Evolutionary conservation across 805 yeast species (phyloP).

Genomic region (Candida andamanensis): DNA sequence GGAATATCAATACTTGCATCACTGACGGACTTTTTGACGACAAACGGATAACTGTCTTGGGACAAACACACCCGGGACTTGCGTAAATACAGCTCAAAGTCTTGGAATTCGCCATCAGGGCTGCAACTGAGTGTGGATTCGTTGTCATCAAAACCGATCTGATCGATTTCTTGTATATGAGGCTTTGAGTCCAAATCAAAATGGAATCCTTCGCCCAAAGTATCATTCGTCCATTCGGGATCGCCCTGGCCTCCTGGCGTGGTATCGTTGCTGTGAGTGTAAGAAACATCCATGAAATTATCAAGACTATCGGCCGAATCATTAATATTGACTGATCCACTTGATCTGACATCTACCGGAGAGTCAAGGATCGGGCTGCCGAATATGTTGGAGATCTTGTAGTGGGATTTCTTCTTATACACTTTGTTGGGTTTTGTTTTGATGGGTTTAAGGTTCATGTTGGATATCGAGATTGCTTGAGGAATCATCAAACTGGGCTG

Average conservation of each 20-base stretch:
- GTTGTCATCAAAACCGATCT: conserved; percentile 9
- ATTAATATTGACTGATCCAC: conserved; percentile 2
- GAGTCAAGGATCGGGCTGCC: conserved; percentile 25
- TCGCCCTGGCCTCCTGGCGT: too few relatives aligned
- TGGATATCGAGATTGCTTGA: conserved; percentile 27
- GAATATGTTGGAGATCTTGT: conserved; percentile 34
- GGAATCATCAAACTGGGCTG: conserved; percentile 1
- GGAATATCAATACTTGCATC: conserved; percentile 7
- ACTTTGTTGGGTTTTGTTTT: conserved; percentile 28
- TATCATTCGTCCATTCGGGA: too few relatives aligned
- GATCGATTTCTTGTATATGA: conserved; percentile 1
- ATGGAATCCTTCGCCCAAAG: not conserved
- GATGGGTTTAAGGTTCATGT: conserved; percentile 37
- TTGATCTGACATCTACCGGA: conserved; percentile 1
- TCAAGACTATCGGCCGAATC: not conserved
- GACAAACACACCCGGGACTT: conserved; percentile 27
- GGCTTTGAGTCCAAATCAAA: conserved; percentile 4
- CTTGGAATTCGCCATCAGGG: conserved; percentile 16
- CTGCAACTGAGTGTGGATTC: conserved; percentile 10
- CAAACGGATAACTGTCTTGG: conserved; percentile 13
- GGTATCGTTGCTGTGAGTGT: conserved; percentile 9
- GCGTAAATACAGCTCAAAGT: conserved; percentile 28
- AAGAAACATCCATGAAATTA: conserved; percentile 1
- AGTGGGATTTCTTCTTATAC: conserved; percentile 37
- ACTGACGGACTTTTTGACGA: conserved; percentile 17